Conservation (phyloP, 2,329 filamentous ascomycete genomes). For the Amauroascus niger region DNA sequence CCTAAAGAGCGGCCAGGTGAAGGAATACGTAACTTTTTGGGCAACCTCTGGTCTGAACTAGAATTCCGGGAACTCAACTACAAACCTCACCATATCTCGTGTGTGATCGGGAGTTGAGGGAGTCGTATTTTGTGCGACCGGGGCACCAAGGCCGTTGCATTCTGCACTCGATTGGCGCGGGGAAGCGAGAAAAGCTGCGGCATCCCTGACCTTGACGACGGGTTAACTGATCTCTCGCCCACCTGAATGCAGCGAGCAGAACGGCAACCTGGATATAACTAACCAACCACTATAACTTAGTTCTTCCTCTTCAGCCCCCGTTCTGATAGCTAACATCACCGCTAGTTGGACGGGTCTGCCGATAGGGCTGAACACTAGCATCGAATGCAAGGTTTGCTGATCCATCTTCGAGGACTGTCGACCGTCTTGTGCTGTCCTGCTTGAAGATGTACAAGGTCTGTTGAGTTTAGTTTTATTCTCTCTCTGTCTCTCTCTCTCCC, state of each 20-base stretch:
- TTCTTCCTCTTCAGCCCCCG: neutral
- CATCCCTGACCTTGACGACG: neutral
- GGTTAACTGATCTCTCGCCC: neutral
- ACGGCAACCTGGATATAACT: neutral
- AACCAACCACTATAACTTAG: too few species aligned
- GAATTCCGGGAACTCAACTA: neutral
- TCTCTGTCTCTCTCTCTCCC: neutral
- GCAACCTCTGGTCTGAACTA: neutral
- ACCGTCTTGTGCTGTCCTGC: neutral
- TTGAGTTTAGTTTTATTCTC: neutral
- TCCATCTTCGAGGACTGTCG: neutral
- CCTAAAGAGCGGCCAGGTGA: too few species aligned
- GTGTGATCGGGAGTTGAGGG: neutral
- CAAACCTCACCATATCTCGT: too few species aligned
- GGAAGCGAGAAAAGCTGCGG: neutral
- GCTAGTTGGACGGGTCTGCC: conserved; percentile 8
- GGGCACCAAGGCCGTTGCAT: neutral
- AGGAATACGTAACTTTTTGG: too few species aligned
- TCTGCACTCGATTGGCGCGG: neutral
- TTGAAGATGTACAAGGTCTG: conserved; percentile 5
- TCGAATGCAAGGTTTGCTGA: neutral
- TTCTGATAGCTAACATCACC: neutral
- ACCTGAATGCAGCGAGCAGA: neutral
- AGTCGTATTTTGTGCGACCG: conserved; percentile 4
- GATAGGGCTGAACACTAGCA: conserved; percentile 8